These are phyloP conservation scores for Colletotrichum tamarilloi DNA, from an alignment of 2,329 filamentous ascomycete species.

Conservation along the genomic window DNA sequence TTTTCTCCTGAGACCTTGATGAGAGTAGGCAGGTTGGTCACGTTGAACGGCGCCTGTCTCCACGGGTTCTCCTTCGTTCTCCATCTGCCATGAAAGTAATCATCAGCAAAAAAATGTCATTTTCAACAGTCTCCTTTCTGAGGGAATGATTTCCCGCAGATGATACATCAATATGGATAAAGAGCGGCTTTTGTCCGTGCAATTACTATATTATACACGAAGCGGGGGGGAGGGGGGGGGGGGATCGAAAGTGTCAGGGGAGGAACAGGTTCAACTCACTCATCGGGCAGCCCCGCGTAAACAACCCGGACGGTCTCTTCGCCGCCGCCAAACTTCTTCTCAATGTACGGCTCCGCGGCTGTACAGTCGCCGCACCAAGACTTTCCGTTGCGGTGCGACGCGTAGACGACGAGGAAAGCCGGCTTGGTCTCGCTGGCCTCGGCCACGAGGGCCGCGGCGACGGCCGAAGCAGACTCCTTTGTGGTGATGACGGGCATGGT, in stretches of 20 bases:
- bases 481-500: slow-evolving; percentile 31
- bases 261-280: slow-evolving; percentile 10
- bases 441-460: slow-evolving; percentile 26
- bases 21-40: slow-evolving; percentile 30
- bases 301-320: slow-evolving; percentile 24
- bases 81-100: slow-evolving; percentile 3
- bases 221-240: not conserved
- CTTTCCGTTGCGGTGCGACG: slow-evolving; percentile 28
- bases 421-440: slow-evolving; percentile 31
- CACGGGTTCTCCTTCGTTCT: slow-evolving; percentile 32
- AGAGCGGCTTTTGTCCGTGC: too few relatives aligned
- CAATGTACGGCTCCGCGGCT: slow-evolving; percentile 32
- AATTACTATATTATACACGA: too few relatives aligned
- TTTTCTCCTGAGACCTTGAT: slow-evolving; percentile 30
- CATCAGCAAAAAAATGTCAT: not conserved
- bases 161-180: not conserved
- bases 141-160: not conserved
- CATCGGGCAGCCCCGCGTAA: slow-evolving; percentile 32
- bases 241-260: too few relatives aligned
- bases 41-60: slow-evolving; percentile 34
- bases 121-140: not conserved
- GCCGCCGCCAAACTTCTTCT: slow-evolving; percentile 32
- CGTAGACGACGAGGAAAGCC: slow-evolving; percentile 32
- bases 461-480: slow-evolving; percentile 24
- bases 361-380: slow-evolving; percentile 33